phyloP scores from a whole-genome alignment of 2,329 filamentous ascomycete genomes.

The Calonectria montana region DNA sequence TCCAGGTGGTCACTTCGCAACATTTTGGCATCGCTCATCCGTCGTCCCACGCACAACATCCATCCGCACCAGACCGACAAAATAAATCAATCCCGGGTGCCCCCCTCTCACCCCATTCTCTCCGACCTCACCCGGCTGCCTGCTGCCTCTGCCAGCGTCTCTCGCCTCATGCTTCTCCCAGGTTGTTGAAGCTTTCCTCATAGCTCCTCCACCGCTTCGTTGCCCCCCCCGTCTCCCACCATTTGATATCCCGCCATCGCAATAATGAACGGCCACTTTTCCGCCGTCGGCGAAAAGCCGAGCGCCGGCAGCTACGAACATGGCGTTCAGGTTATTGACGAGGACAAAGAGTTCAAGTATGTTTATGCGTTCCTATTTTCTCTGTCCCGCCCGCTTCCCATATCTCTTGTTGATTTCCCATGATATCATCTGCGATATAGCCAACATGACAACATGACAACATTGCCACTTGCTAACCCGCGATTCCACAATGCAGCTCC shows the following conservation, averaged over 20 bases:
- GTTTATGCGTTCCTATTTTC: constrained; percentile 45
- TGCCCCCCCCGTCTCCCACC: constrained; percentile 15
- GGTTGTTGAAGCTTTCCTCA: constrained; percentile 28
- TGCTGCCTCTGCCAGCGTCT: constrained; percentile 22
- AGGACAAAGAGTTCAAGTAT: constrained; percentile 95
- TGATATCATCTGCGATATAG: constrained; percentile 8
- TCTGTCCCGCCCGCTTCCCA: not conserved
- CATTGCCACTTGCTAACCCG: constrained; percentile 13
- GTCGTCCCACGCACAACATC: constrained; percentile 23
- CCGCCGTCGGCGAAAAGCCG: constrained; percentile 75
- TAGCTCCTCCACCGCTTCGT: constrained; percentile 22
- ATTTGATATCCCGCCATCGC: constrained; percentile 33
- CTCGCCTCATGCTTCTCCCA: constrained; percentile 22
- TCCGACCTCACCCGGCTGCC: not conserved
- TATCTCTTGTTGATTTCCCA: not conserved
- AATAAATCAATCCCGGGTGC: constrained; percentile 14
- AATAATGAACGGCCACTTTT: constrained; percentile 84
- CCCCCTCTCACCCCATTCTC: not conserved
- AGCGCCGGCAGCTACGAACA: constrained; percentile 80
- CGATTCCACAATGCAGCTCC: constrained; percentile 61
- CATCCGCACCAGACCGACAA: constrained; percentile 2
- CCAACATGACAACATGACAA: constrained; percentile 15
- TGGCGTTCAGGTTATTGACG: constrained; percentile 95
- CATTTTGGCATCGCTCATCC: constrained; percentile 16
- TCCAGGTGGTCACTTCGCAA: constrained; percentile 30